A percentile compares a stretch with the other conserved stretches of the same genome.
These are phyloP conservation scores for Argentina anserina DNA, from an alignment of 306 rosid genomes.

Conservation along the genomic window DNA sequence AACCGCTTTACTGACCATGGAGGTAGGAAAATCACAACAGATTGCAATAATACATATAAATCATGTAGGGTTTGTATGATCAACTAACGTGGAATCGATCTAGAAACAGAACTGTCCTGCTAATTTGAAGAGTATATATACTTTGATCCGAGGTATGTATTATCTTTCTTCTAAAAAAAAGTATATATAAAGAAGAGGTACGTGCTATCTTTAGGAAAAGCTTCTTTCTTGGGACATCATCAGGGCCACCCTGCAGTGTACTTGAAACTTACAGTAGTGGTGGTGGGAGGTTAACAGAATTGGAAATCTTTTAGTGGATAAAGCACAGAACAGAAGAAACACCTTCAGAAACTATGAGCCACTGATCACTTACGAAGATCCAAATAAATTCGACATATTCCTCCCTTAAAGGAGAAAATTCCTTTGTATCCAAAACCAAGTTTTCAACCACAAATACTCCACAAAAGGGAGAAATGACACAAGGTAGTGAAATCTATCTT, in stretches of 20 bases:
- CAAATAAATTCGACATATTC: background rate
- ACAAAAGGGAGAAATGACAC: background rate
- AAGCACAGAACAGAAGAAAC: background rate
- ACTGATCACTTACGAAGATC: slow-evolving; percentile 5
- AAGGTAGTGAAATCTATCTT: background rate
- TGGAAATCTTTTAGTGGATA: background rate
- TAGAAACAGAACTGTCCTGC: background rate
- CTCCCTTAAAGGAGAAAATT: background rate
- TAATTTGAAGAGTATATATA: background rate
- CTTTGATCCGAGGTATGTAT: slow-evolving; percentile 4
- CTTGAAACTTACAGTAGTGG: background rate
- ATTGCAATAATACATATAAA: background rate
- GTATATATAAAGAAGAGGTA: too few relatives aligned
- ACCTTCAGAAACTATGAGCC: background rate
- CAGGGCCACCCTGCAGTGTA: background rate
- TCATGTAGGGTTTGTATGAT: background rate
- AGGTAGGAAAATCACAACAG: background rate
- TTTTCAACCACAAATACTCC: background rate
- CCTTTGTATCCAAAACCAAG: background rate
- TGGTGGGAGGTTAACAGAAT: background rate
- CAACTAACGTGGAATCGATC: slow-evolving; percentile 9
- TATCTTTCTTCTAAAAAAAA: too few relatives aligned
- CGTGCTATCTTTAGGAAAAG: slow-evolving; percentile 7
- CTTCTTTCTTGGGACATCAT: background rate
- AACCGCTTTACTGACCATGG: background rate